Evolutionary conservation across 2,329 filamentous ascomycete species (phyloP), one percentile per base, ranked within the genome.

Genomic region (Claviceps quebecensis): DNA sequence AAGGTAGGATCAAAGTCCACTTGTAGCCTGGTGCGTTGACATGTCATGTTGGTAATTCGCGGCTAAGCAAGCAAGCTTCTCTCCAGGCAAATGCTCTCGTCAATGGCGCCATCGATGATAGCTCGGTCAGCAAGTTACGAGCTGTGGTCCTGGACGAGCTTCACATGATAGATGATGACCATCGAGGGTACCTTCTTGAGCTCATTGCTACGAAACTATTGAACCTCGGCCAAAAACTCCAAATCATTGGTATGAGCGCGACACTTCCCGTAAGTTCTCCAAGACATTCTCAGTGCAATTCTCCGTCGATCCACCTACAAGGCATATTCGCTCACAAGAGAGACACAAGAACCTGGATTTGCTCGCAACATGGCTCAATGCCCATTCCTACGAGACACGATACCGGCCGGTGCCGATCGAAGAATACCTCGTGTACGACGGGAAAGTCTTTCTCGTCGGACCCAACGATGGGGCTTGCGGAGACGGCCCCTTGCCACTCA

Each of bases 121-220:
- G 77, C 60, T 78, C 73, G 3, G 75, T 87, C 53, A 69, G 73
- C n/a, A 73, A 80, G 19, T 68, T 90, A 44, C 78, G 76, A 46
- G 71, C 81, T 11, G 77, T 88, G 17, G 83, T 89, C 14, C 70
- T 89, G 37, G 86, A 90, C 59, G 86, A 90, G 61, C 68, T 89
- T n/a, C 86, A 90, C 62, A 88, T 90, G 84, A 73, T 89, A 45
- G 82, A 87, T 58, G 86, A 89, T 61, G 82, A 84, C 55, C 77
- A 83, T 56, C 78, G 86, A 13, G 86, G 86, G 4, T 89, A 89
- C 61, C 71, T 89, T 1, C 69, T 89, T 51, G 86, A 90, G 61
- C 69, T 89, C 5, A 78, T 87, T 66, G 80, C 82, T 5, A 85
- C 84, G 3, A 89, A 89, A 60, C 61, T 89, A 34, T 67, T 87